phyloP scores from a whole-genome alignment of 2,329 filamentous ascomycete genomes.

The Penicillium sp. region DNA sequence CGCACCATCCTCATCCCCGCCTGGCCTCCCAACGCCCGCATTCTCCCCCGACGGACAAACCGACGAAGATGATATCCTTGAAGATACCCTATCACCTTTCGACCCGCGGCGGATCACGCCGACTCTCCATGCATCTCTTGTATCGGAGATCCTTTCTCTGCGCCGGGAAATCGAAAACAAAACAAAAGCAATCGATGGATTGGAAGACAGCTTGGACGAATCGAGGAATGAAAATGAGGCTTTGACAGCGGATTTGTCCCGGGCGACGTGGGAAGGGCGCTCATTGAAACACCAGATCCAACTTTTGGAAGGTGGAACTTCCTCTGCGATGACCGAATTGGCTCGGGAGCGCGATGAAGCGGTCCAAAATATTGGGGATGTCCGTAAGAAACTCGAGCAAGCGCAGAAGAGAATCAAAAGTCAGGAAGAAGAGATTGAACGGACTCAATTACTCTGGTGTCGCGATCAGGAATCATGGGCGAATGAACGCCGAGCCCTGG shows the following conservation, averaged over 20 bases:
- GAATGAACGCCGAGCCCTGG: slow-evolving; percentile 72
- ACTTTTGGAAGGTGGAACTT: slow-evolving; percentile 80
- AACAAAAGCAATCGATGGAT: slow-evolving; percentile 74
- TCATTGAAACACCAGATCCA: slow-evolving; percentile 81
- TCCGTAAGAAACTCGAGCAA: slow-evolving; percentile 71
- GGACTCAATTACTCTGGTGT: slow-evolving; percentile 75
- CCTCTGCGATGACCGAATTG: slow-evolving; percentile 78
- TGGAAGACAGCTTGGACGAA: slow-evolving; percentile 71
- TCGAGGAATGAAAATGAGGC: slow-evolving; percentile 71
- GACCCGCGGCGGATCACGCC: slow-evolving; percentile 93
- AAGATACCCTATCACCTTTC: slow-evolving; percentile 69
- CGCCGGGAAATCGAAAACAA: slow-evolving; percentile 90
- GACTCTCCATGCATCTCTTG: slow-evolving; percentile 87
- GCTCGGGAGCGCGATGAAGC: slow-evolving; percentile 82
- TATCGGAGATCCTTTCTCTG: slow-evolving; percentile 86
- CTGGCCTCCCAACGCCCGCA: slow-evolving; percentile 48
- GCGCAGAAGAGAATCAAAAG: slow-evolving; percentile 71
- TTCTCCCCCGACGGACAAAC: slow-evolving; percentile 38
- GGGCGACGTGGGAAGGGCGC: slow-evolving; percentile 69
- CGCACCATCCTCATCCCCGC: slow-evolving; percentile 60
- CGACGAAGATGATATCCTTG: slow-evolving; percentile 35
- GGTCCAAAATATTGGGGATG: slow-evolving; percentile 66
- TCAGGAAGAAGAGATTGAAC: slow-evolving; percentile 78
- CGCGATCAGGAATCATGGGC: slow-evolving; percentile 83
- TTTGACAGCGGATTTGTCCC: slow-evolving; percentile 59